Base-by-base conservation (phyloP, 1,139 yeast genomes). In the Taphrina flavorubra region DNA sequence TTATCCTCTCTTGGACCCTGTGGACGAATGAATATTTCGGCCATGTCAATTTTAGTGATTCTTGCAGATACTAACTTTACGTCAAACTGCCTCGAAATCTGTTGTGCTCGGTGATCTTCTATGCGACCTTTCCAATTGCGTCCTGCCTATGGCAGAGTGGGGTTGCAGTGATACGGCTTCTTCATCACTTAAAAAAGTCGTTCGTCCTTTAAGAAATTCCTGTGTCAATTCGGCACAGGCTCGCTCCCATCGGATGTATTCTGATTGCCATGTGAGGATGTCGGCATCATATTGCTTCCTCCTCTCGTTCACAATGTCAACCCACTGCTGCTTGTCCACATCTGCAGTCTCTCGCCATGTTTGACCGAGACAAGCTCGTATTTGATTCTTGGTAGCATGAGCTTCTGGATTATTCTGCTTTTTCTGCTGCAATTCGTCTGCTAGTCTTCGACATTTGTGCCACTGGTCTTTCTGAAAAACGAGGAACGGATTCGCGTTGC, bases 391-490 rank as follows among this genome's bases (percentile, higher is more conserved):
- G 2, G 81, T 74, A 0, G 81, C 82, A 59, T 74, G 74, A 37
- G 78, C 77, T 31, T 74, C 76, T 0, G 78, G 73, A 61, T 77
- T 78, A 1, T 75, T 75, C 2, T 76, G 72, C 2, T 73, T 65
- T 42, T 74, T 72, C 63, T 75, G 80, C 68, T 78, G 78, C 51
- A 73, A 72, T 20, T 72, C 72, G 68, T 80, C 82, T 3, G 81
- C 77, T 61, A 77, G 77, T 53, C 74, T 73, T 31, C 81, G 77
- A 67, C 82, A 78, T 36, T 74, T 75, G 40, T 79, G 81, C 83
- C 83, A 80, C 71, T 79, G 79, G 60, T 79, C 81, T 69, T 80
- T 80, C 68, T 81, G 83, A 72, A 79, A 80, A 18, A 81, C 75
- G 60, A 81, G 71, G 68, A 80, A 81, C n/a, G 83, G 83, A 70